phyloP scores from a whole-genome alignment of 2,329 filamentous ascomycete genomes.

The Neodidymelliopsis sp. region DNA sequence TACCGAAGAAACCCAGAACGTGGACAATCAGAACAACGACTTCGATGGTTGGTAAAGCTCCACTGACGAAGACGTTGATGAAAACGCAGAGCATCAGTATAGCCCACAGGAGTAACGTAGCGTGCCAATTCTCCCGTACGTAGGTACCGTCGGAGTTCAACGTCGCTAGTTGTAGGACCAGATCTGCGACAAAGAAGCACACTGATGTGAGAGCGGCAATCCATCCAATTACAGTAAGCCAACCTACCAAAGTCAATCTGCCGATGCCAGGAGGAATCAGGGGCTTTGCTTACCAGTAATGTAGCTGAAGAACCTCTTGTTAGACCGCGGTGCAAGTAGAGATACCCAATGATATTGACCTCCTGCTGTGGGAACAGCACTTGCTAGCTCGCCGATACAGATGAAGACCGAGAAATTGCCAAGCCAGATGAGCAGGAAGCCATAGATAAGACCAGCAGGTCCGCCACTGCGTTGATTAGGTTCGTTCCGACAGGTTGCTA shows the following conservation, averaged over 20 bases:
- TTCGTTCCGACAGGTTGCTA: not conserved
- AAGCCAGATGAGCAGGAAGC: slow-evolving; percentile 48
- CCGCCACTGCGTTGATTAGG: slow-evolving; percentile 38
- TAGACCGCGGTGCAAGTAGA: slow-evolving; percentile 52
- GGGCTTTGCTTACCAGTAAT: slow-evolving; percentile 42
- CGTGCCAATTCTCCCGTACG: slow-evolving; percentile 56
- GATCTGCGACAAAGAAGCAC: slow-evolving; percentile 46
- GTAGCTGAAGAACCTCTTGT: slow-evolving; percentile 56
- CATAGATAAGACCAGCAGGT: slow-evolving; percentile 48
- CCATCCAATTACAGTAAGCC: slow-evolving; percentile 56
- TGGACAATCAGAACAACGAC: slow-evolving; percentile 59
- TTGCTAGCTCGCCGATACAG: slow-evolving; percentile 48
- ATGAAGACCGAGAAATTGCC: slow-evolving; percentile 49
- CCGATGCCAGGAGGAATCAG: not conserved
- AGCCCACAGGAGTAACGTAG: slow-evolving; percentile 59
- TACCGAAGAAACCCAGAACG: slow-evolving; percentile 61
- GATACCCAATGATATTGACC: slow-evolving; percentile 54
- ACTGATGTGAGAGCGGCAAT: slow-evolving; percentile 50
- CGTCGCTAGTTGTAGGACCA: slow-evolving; percentile 42
- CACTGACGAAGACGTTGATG: slow-evolving; percentile 58
- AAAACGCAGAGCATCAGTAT: slow-evolving; percentile 51
- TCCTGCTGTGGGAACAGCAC: slow-evolving; percentile 49
- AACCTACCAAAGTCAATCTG: slow-evolving; percentile 43
- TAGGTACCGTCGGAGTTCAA: slow-evolving; percentile 53
- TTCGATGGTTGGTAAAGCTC: slow-evolving; percentile 58